phyloP scores from a whole-genome alignment of 768 basidiomycete genomes.

The Tubosaeta sp. region DNA sequence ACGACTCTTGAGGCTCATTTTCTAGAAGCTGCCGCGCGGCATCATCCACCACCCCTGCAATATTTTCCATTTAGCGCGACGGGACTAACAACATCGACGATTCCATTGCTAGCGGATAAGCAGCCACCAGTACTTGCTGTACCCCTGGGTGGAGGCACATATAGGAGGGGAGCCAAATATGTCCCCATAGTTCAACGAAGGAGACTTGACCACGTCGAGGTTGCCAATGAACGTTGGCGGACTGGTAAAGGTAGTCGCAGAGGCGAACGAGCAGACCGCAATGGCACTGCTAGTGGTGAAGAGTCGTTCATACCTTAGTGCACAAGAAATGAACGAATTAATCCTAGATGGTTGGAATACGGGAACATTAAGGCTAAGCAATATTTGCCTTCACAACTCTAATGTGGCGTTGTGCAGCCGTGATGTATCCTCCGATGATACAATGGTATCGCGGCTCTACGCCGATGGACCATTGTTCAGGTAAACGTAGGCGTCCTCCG shows the following conservation, averaged over 20 bases:
- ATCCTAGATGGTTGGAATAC: conserved; percentile 10
- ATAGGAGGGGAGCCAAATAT: conserved; percentile 59
- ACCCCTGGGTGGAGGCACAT: conserved; percentile 72
- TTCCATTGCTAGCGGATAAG: conserved; percentile 13
- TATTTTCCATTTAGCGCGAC: conserved; percentile 35
- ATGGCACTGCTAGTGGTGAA: conserved; percentile 2
- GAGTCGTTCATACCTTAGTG: neutral
- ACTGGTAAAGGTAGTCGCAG: conserved; percentile 55
- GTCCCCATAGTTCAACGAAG: conserved; percentile 62
- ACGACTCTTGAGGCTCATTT: conserved; percentile 65
- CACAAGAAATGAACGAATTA: conserved; percentile 8
- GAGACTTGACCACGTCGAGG: conserved; percentile 65
- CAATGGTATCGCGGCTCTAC: conserved; percentile 13
- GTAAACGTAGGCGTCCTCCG: conserved; percentile 77
- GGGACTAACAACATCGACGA: conserved; percentile 17
- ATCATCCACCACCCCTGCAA: conserved; percentile 43
- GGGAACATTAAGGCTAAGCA: conserved; percentile 15
- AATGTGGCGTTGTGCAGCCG: conserved; percentile 1
- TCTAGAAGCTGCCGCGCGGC: conserved; percentile 47
- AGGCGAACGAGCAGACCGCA: conserved; percentile 30
- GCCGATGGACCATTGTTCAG: conserved; percentile 45
- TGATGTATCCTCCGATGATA: conserved; percentile 3
- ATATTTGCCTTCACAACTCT: conserved; percentile 10
- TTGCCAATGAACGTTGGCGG: conserved; percentile 77
- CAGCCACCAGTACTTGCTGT: conserved; percentile 38